phyloP scores from a whole-genome alignment of 2,329 filamentous ascomycete genomes.

The Fusarium tanahbumbuense region DNA sequence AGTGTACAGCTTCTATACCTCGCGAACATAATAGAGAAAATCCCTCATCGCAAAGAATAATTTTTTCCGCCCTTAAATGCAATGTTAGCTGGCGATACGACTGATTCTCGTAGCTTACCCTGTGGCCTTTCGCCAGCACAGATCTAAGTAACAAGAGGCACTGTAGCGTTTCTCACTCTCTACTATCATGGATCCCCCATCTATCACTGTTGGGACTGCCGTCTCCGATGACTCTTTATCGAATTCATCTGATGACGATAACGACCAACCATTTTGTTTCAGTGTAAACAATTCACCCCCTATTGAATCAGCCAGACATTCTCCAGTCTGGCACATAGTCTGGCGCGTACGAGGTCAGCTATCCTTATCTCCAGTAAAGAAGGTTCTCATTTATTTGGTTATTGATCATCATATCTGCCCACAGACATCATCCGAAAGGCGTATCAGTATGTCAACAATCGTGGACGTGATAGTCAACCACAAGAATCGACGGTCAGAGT shows the following conservation, averaged over 20 bases:
- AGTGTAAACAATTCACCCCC: background rate
- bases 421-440: background rate
- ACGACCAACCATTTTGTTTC: background rate
- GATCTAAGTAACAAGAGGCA: accelerated
- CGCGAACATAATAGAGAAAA: background rate
- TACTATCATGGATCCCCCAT: background rate
- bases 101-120: background rate
- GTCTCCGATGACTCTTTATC: background rate
- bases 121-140: background rate
- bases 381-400: background rate
- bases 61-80: background rate
- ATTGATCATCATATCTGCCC: background rate
- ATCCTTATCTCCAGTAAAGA: accelerated
- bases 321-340: accelerated
- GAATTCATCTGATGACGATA: background rate
- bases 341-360: background rate
- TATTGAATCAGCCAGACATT: background rate
- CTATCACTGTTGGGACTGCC: no score
- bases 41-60: background rate
- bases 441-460: background rate
- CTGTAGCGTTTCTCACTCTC: background rate
- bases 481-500: background rate
- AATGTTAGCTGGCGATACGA: background rate
- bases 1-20: background rate
- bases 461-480: background rate